A percentile compares a stretch with the other conserved stretches of the same genome.
phyloP scores from a whole-genome alignment of 108 stramenopile genomes.

The Aurantiochytrium sp. region DNA sequence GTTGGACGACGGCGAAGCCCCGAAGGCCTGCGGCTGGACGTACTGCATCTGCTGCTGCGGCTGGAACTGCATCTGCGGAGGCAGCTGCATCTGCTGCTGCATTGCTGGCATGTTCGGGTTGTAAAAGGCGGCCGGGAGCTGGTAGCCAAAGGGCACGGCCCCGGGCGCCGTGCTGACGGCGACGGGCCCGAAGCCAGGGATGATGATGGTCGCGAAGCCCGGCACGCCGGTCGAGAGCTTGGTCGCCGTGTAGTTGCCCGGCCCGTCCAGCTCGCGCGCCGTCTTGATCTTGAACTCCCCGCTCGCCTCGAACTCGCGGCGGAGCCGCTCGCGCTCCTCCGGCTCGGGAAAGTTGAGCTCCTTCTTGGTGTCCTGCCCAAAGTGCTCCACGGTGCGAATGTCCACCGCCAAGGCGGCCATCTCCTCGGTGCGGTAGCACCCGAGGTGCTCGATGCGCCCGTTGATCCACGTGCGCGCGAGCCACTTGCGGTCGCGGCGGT shows the following conservation, averaged over 20 bases:
- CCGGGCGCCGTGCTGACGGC: not conserved
- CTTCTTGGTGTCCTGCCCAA: not conserved
- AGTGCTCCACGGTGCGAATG: slow-evolving; percentile 4
- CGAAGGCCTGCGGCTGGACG: too few species aligned
- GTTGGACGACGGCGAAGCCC: too few species aligned
- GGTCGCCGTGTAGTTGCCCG: not conserved
- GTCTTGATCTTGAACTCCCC: slow-evolving; percentile 4
- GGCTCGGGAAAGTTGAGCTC: slow-evolving; percentile 14
- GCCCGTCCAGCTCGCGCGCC: not conserved
- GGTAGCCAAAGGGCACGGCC: not conserved
- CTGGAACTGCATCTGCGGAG: too few species aligned
- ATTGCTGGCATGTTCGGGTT: too few species aligned
- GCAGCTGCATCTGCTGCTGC: too few species aligned
- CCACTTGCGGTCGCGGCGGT: slow-evolving; percentile 4
- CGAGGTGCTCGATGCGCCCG: slow-evolving; percentile 18
- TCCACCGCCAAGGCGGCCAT: not conserved
- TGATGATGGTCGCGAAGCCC: not conserved
- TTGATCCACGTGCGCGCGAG: slow-evolving; percentile 22
- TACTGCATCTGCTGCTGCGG: too few species aligned
- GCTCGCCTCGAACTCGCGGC: not conserved
- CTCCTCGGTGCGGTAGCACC: slow-evolving; percentile 14
- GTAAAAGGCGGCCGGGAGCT: too few species aligned
- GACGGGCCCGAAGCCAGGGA: not conserved
- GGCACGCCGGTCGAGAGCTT: not conserved
- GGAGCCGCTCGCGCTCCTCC: not conserved